Evolutionary conservation across 129 eudicot genomes (phyloP), one percentile per base, ranked within the genome.

Genomic region (Chrysanthemum lavandulifolium): DNA sequence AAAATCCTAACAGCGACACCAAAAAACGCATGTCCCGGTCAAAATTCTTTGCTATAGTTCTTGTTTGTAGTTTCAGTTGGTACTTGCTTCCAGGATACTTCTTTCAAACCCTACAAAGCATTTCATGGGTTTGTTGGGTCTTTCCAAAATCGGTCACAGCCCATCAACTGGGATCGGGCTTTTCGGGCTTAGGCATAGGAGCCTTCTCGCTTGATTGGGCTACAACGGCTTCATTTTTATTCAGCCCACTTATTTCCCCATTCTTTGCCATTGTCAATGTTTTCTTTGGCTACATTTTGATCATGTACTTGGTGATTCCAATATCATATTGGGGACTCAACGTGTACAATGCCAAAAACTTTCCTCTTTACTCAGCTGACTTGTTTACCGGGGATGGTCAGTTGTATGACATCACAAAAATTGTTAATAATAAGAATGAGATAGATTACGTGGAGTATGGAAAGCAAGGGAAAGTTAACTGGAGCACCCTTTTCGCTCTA

Each of bases 151-250:
- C 96, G 0, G 96, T 91, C 6, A 83, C 89, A 0, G 96, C 96
- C 60, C 92, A 88, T 6, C 96, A 88, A 27, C 11, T 91, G 1
- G 97, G 97, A 7, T 92, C 97, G 1, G 97, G 97, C 2, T 54
- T 86, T 53, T 19, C 57, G 0, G 96, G 96, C 50, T 77, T 91
- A 14, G 97, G 97, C 11, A 3, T 86, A 0, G 90, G 84, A 31
- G 83, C 96, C 33, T 77, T 91, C 58, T 82, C 92, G 0, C 64
- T 88, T n/a, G 97, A 91, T 53, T 91, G 97, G 97, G 74, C 90
- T 2, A 81, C 86, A 0, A 81, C 88, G 0, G 92, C 90, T 3
- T 82, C 96, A 36, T 91, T 64, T 66, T 71, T 84, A 27, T 67
- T 68, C 6, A 91, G 90, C 69, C 97, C 97, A 48, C 97, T 91